Conservation (phyloP, 2,329 filamentous ascomycete species). For the Calonectria multiphialidica region DNA sequence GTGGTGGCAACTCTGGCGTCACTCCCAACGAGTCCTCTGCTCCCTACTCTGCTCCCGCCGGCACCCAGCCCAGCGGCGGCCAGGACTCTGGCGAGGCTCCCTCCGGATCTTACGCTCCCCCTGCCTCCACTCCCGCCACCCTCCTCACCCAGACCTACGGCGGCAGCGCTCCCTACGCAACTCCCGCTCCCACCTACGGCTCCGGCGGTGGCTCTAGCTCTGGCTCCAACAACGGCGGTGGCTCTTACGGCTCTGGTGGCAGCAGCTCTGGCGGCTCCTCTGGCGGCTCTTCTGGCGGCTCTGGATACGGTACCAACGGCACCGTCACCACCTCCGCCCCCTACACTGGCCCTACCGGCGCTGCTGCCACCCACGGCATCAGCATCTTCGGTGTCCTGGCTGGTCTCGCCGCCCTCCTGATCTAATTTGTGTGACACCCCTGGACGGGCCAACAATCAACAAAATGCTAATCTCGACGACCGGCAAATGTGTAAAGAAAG, state of each 20-base stretch:
- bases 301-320: constrained; percentile 4
- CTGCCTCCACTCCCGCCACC: background rate
- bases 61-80: background rate
- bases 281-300: background rate
- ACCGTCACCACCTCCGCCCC: constrained; percentile 23
- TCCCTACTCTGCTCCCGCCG: background rate
- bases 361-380: constrained; percentile 29
- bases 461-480: constrained; percentile 7
- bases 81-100: background rate
- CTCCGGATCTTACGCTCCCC: background rate
- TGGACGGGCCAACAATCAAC: background rate
- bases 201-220: background rate
- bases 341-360: constrained; percentile 19
- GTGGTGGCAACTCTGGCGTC: background rate
- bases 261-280: background rate
- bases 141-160: constrained; percentile 9
- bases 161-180: background rate
- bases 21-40: background rate
- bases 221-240: background rate
- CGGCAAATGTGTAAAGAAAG: background rate
- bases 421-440: constrained; percentile 15
- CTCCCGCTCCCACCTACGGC: background rate
- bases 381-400: constrained; percentile 39
- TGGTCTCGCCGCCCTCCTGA: constrained; percentile 33
- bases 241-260: background rate